Conservation (phyloP, 2,329 filamentous ascomycete genomes). For the Lachnellula subtilissima region DNA sequence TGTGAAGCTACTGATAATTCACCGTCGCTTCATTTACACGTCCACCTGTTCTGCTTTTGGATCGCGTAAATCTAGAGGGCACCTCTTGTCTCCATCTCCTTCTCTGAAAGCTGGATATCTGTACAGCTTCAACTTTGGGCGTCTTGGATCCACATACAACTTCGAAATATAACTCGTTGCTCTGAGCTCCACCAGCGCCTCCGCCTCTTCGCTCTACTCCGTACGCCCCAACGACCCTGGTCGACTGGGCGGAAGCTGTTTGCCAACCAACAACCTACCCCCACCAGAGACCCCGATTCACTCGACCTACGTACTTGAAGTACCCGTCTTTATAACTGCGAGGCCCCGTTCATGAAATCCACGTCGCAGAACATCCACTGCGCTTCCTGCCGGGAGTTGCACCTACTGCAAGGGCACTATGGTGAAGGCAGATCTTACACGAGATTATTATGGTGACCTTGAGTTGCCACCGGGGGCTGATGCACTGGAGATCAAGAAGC, state of each 20-base stretch:
- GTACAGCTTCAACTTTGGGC: too few species aligned
- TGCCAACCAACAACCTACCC: too few species aligned
- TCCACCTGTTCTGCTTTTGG: neutral
- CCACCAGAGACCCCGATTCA: too few species aligned
- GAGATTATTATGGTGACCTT: slow-evolving; percentile 65
- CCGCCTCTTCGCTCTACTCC: too few species aligned
- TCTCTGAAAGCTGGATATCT: neutral
- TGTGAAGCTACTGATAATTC: neutral
- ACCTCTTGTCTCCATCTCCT: neutral
- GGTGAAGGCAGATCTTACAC: slow-evolving; percentile 32
- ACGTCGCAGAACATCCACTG: neutral
- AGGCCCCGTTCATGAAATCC: neutral
- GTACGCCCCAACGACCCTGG: too few species aligned
- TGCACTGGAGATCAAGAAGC: slow-evolving; percentile 62
- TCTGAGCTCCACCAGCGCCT: too few species aligned
- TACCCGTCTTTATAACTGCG: neutral
- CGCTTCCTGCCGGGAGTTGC: neutral
- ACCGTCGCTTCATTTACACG: neutral
- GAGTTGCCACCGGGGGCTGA: slow-evolving; percentile 54
- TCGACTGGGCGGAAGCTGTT: too few species aligned
- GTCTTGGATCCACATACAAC: too few species aligned
- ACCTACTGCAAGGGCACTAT: slow-evolving; percentile 17
- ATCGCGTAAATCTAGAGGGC: neutral
- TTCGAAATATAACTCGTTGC: too few species aligned
- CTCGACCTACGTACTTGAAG: too few species aligned